Base-by-base conservation (phyloP, 805 yeast species). In the Hanseniaspora clermontiae region DNA sequence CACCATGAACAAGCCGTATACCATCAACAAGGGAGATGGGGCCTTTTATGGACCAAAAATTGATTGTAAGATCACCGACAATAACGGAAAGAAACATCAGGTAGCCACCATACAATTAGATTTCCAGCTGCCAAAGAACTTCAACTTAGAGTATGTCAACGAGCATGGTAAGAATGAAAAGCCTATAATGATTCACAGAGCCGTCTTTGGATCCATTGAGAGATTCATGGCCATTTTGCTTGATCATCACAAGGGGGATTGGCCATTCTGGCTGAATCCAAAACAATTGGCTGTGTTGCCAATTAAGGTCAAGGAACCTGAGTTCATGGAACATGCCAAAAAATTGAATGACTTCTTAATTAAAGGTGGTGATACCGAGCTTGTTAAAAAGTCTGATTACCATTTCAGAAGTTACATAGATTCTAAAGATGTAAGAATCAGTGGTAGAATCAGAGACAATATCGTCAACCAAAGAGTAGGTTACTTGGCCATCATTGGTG, bases 231-330 rank as follows among this genome's bases (percentile, higher is more conserved):
- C 97, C 1, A 78, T 93, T 58, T 72, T 93, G 59, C 81, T 93
- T 53, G 97, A 93, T 66, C 95, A 90, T 61, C 87, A 82, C 67
- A 79, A 80, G 57, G 98, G 97, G 0, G 83, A 83, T 62, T 93
- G 97, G 97, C 98, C 98, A 10, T 89, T 93, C 66, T 93, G 98
- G 98, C 66, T 93, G 46, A 87, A 84, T 60, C 97, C 97, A 7
- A 76, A 95, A 60, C 98, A 93, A 67, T 93, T 91, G 0, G 75
- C 85, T 42, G 75, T 93, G 2, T 75, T 93, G 6, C 97, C 98
- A 1, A 81, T 89, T 4, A 81, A 83, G 57, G 80, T 80, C 0
- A 70, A 75, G 10, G 90, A 85, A 63, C 43, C 37, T 8, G 63
- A 60, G 24, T 67, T 65, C 45, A 66, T 69, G 9, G 76, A 70